Evolutionary conservation across 306 rosid genomes (phyloP).

Genomic region (Alnus rubra): DNA sequence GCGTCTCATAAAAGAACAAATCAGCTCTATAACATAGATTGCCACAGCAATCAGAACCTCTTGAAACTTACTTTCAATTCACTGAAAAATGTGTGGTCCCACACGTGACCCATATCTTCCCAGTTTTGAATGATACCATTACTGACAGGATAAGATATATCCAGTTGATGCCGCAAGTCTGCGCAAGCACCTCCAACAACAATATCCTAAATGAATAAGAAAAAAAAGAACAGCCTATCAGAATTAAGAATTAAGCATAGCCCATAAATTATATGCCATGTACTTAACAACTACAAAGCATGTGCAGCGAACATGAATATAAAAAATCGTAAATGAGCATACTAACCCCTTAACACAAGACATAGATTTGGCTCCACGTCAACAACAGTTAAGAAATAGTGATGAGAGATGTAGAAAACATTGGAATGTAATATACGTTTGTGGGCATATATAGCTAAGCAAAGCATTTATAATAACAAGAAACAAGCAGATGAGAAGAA

Average conservation of each 20-base stretch:
- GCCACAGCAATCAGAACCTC: conserved; percentile 20
- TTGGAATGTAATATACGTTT: background rate
- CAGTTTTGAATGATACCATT: conserved; percentile 96
- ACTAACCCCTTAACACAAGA: conserved; percentile 3
- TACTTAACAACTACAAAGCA: background rate
- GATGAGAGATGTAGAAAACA: background rate
- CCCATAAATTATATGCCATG: background rate
- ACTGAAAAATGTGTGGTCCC: conserved; percentile 96
- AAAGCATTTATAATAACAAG: background rate
- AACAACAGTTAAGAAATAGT: background rate
- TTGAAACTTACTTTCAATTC: conserved; percentile 66
- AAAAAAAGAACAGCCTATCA: conserved; percentile 1
- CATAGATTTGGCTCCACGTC: conserved; percentile 2
- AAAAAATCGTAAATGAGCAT: conserved; percentile 2
- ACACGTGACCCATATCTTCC: conserved; percentile 96
- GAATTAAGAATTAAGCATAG: conserved; percentile 16
- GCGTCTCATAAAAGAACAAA: background rate
- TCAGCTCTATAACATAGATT: background rate
- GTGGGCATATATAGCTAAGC: background rate
- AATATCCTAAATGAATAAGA: conserved; percentile 55
- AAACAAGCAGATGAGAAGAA: background rate
- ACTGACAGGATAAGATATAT: conserved; percentile 89
- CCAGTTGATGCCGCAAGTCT: conserved; percentile 88
- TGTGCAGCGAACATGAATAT: background rate
- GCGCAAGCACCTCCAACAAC: conserved; percentile 96